Evolutionary conservation across 768 basidiomycete species (phyloP).

Genomic region (Phylloporus sp.): DNA sequence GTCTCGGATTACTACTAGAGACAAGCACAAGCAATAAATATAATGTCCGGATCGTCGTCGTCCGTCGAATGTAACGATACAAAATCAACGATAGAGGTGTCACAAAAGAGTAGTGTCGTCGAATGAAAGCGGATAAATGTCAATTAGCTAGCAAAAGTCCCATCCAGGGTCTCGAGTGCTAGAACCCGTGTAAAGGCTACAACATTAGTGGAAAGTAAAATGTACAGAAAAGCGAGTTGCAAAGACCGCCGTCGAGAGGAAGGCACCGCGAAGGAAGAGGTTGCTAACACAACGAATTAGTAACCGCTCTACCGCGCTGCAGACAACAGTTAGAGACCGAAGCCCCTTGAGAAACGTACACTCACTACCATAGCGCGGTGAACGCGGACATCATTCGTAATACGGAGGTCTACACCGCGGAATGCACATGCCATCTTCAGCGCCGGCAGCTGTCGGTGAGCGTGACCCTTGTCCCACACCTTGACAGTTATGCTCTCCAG

Average conservation of each 20-base stretch:
- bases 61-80: slow-evolving; percentile 13
- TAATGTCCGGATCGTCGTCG: neutral
- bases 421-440: slow-evolving; percentile 63
- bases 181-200: slow-evolving; percentile 17
- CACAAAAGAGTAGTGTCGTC: neutral
- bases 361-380: slow-evolving; percentile 53
- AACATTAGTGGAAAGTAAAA: slow-evolving; percentile 8
- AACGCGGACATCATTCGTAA: slow-evolving; percentile 45
- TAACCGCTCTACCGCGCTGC: slow-evolving; percentile 18
- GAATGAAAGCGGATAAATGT: slow-evolving; percentile 1
- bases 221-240: slow-evolving; percentile 1
- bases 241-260: neutral
- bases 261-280: neutral
- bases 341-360: slow-evolving; percentile 13
- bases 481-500: slow-evolving; percentile 51
- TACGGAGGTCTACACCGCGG: slow-evolving; percentile 50
- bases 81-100: slow-evolving; percentile 1
- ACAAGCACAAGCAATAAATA: too few species aligned
- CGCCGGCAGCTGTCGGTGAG: slow-evolving; percentile 45
- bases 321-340: slow-evolving; percentile 13
- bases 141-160: neutral
- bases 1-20: too few species aligned
- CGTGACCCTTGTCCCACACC: slow-evolving; percentile 47
- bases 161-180: neutral
- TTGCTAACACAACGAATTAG: slow-evolving; percentile 17